Evolutionary conservation across 768 basidiomycete genomes (phyloP).

Genomic region (Agaricus subrufescens): DNA sequence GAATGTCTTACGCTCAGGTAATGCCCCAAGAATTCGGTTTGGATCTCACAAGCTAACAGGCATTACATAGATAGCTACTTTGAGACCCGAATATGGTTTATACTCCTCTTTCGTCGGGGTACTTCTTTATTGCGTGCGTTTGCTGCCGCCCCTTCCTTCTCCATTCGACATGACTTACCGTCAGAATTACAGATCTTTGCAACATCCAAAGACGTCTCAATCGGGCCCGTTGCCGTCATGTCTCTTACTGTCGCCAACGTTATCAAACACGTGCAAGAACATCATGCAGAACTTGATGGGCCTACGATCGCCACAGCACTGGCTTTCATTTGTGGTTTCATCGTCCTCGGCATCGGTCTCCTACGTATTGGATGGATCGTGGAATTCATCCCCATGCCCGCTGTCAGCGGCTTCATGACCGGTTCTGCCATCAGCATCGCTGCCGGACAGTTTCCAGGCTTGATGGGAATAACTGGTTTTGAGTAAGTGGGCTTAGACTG

Average conservation of each 20-base stretch:
- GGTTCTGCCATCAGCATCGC: slow-evolving; percentile 95
- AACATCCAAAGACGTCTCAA: slow-evolving; percentile 98
- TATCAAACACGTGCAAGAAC: slow-evolving; percentile 56
- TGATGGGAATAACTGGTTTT: slow-evolving; percentile 86
- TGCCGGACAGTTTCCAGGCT: slow-evolving; percentile 79
- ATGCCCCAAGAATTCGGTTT: not conserved
- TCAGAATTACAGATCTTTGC: slow-evolving; percentile 69
- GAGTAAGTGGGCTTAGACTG: slow-evolving; percentile 43
- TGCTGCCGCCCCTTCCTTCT: not conserved
- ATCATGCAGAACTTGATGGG: slow-evolving; percentile 54
- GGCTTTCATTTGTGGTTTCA: slow-evolving; percentile 86
- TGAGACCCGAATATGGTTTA: slow-evolving; percentile 84
- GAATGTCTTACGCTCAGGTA: slow-evolving; percentile 85
- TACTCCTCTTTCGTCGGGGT: slow-evolving; percentile 93
- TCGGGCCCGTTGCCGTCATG: slow-evolving; percentile 99
- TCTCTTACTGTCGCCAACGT: slow-evolving; percentile 83
- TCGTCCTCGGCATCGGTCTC: slow-evolving; percentile 85
- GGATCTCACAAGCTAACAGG: not conserved
- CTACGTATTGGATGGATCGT: slow-evolving; percentile 91
- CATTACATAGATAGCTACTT: slow-evolving; percentile 64
- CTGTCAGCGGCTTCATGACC: slow-evolving; percentile 92
- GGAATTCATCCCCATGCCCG: slow-evolving; percentile 87
- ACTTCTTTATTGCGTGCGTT: slow-evolving; percentile 72
- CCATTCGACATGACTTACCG: not conserved
- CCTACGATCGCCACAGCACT: slow-evolving; percentile 81